Evolutionary conservation across 345 rosid genomes (phyloP).

Genomic region (Syzygium grande): DNA sequence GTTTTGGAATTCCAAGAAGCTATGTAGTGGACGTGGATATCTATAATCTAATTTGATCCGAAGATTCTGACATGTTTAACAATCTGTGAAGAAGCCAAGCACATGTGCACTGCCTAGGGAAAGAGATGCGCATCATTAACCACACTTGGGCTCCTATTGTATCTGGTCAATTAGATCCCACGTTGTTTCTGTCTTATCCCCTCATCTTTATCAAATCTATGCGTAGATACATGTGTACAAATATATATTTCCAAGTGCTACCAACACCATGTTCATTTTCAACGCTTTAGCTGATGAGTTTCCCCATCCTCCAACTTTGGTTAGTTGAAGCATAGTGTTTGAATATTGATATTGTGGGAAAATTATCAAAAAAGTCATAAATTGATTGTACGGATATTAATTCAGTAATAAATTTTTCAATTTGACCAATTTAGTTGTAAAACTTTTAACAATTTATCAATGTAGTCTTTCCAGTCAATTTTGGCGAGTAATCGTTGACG

Average conservation of each 20-base stretch:
- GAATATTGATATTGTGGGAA: too few relatives aligned
- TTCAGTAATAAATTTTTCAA: too few relatives aligned
- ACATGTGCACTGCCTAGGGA: neutral
- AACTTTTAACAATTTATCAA: too few relatives aligned
- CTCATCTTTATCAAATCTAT: neutral
- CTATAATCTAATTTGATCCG: neutral
- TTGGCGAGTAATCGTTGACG: too few relatives aligned
- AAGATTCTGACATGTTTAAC: neutral
- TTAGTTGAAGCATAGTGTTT: neutral
- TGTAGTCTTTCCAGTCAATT: too few relatives aligned
- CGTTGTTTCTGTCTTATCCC: neutral
- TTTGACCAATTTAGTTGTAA: too few relatives aligned
- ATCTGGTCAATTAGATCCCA: neutral
- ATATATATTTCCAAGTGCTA: neutral
- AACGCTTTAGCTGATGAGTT: neutral
- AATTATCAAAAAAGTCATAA: too few relatives aligned
- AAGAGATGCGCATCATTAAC: neutral
- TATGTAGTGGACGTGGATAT: neutral
- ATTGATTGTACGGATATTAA: too few relatives aligned
- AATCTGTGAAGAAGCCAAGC: neutral
- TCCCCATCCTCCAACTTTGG: neutral
- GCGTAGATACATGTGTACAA: neutral
- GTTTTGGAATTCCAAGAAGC: neutral
- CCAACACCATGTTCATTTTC: neutral
- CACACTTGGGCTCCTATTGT: neutral